Evolutionary conservation across 163 green algal genomes (phyloP).

Genomic region (Prototheca cutis): DNA sequence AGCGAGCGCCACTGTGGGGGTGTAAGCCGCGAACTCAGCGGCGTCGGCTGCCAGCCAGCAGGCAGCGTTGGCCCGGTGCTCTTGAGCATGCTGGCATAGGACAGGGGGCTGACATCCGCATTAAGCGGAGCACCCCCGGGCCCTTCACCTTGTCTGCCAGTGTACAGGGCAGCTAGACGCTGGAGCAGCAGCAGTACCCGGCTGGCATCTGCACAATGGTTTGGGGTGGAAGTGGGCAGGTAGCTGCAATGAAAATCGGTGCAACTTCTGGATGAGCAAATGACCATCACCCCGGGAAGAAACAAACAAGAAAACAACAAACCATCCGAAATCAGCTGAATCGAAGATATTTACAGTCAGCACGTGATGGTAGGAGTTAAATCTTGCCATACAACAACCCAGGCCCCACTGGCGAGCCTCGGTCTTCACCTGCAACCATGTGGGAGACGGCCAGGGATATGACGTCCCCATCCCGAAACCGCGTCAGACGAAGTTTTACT

Average conservation of each 20-base stretch:
- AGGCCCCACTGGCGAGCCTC: background rate
- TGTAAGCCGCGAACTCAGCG: background rate
- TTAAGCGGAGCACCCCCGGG: background rate
- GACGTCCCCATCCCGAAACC: conserved; percentile 1
- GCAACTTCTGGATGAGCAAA: too few relatives aligned
- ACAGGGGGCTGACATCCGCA: background rate
- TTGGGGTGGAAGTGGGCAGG: too few relatives aligned
- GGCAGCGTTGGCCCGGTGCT: background rate
- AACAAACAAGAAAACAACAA: too few relatives aligned
- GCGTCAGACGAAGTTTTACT: conserved; percentile 3
- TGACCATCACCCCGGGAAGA: too few relatives aligned
- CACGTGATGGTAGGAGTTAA: too few relatives aligned
- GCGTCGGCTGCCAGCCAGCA: background rate
- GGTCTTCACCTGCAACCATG: background rate
- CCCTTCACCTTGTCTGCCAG: background rate
- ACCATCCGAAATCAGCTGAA: too few relatives aligned
- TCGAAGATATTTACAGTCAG: background rate
- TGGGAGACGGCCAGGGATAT: background rate
- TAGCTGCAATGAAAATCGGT: too few relatives aligned
- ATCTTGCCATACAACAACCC: background rate
- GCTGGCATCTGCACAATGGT: conserved; percentile 1
- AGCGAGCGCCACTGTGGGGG: background rate
- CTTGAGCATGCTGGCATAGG: background rate
- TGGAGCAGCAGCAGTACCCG: conserved; percentile 1
- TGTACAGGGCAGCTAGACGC: conserved; percentile 2